A percentile compares a stretch with the other conserved stretches of the same genome.
Evolutionary conservation across 768 basidiomycete genomes (phyloP).

Genomic region (Strobilomyces confusus): DNA sequence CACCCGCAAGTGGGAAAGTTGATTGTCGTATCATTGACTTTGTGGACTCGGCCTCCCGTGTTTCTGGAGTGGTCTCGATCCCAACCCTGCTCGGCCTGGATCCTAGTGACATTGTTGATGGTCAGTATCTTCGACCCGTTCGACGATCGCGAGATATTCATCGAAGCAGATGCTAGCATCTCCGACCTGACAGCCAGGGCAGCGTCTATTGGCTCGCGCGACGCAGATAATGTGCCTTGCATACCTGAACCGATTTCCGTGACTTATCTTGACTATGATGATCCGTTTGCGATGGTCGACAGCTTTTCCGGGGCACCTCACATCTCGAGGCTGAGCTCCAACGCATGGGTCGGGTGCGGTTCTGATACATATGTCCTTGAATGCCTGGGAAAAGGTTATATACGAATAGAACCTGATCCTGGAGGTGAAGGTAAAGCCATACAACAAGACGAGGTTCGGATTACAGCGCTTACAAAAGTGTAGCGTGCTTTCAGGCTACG

Average conservation of each 20-base stretch:
- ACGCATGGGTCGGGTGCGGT: conserved; percentile 82
- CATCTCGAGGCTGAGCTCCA: conserved; percentile 47
- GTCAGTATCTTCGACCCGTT: conserved; percentile 32
- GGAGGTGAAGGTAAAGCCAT: conserved; percentile 33
- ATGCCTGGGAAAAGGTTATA: conserved; percentile 63
- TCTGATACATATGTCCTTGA: conserved; percentile 68
- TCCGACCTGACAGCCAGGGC: conserved; percentile 45
- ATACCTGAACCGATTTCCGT: conserved; percentile 58
- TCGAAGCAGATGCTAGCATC: conserved; percentile 45
- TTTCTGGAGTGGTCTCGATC: conserved; percentile 67
- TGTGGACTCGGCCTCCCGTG: conserved; percentile 68
- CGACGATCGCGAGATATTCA: background rate
- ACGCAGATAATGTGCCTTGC: conserved; percentile 9
- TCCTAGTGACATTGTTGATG: conserved; percentile 59
- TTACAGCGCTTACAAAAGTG: conserved; percentile 10
- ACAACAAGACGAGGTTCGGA: background rate
- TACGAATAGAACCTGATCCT: conserved; percentile 53
- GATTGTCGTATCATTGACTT: conserved; percentile 92
- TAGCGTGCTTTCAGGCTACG: conserved; percentile 43
- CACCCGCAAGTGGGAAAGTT: conserved; percentile 71
- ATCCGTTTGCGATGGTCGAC: conserved; percentile 61
- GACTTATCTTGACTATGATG: conserved; percentile 71
- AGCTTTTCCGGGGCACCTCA: conserved; percentile 51
- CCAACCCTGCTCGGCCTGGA: conserved; percentile 87
- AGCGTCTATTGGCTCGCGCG: conserved; percentile 13